Base-by-base conservation (phyloP, 108 stramenopile genomes). In the Heterococcus sp. region DNA sequence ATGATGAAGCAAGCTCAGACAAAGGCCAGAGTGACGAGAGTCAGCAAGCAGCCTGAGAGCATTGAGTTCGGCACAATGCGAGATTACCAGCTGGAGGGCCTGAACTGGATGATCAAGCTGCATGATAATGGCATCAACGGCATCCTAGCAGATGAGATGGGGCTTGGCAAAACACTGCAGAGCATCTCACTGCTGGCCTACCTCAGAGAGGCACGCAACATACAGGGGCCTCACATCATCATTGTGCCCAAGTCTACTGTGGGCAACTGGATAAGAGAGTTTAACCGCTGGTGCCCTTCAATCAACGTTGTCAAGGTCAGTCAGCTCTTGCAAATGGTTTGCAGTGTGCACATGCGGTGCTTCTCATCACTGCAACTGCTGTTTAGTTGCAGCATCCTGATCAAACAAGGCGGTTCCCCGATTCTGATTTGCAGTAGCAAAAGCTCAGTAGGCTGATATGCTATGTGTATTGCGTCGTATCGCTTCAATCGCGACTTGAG, bases 201-300 rank as follows among this genome's bases (percentile, higher is more conserved):
- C 75, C 64, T 93, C 66, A 89, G 94, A 1, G 91, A 92, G 71
- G 70, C 71, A 29, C 77, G 65, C 11, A 33, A 63, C 32, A 89
- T 96, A 69, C 87, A 80, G 37, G 98, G 98, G 2, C 98, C 95
- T 1, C 97, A 97, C 87, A 75, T 99, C 14, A 90, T 99, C 69
- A 90, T 93, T 75, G 95, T 97, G 3, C 99, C 99, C 3, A 96
- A 97, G 87, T 95, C 94, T 1, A 96, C 95, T 3, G 91, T 99
- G 27, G 92, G 92, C 85, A 96, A 96, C 75, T 99, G 99, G 99
- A 91, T 92, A 91, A 96, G 95, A 78, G 99, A 99, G 88, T 83
- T 99, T 28, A 82, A 84, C 28, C 85, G 94, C 74, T 98, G 94
- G 94, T 97, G 95, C 65, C 99, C 99, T 0, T 69, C 87, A 21